Base-by-base conservation (phyloP, 192 early-diverging fungal species). In the Dissophora ornata region DNA sequence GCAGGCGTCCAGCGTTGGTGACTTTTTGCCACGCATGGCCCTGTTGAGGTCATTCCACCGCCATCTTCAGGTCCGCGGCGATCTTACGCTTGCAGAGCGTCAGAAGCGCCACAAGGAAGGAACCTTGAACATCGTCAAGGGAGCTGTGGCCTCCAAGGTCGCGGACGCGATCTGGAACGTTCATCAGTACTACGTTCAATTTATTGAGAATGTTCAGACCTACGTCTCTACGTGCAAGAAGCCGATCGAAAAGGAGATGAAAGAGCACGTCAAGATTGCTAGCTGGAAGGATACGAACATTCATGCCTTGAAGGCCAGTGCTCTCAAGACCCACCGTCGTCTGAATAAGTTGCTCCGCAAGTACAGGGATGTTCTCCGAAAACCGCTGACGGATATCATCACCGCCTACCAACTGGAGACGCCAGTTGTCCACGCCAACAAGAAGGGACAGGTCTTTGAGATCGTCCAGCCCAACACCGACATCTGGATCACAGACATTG, bases 241-340 rank as follows among this genome's bases (percentile, higher is more conserved):
- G 62, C 88, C 94, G 1, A 90, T 99, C 33, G 83, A 87, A 36
- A 95, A 94, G 62, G 95, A 98, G 25, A 84, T 99, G 75, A 86
- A 91, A 47, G 94, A 95, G 57, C 96, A 94, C 64, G 95, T 99
- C 33, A 91, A 94, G 82, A 95, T 99, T 64, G 96, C 97, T 5
- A 92, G 86, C 45, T 99, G 96, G 95, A 97, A 96, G 79, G 98
- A 99, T 71, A 90, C 95, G 18, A 99, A 97, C 63, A 92, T 96
- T 10, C 92, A 91, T 60, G 96, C 98, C 0, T 78, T 99, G 33
- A 87, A 91, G 25, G 92, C 94, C 58, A 94, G 92, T 82, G 95
- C 98, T 0, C 90, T 89, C 40, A 90, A 93, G 81, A 95, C 96
- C 9, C 98, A 99, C 80, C 81, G 90, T 54, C 95, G 96, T 33